phyloP scores from a whole-genome alignment of 768 basidiomycete genomes.

The Podaxis sp. region DNA sequence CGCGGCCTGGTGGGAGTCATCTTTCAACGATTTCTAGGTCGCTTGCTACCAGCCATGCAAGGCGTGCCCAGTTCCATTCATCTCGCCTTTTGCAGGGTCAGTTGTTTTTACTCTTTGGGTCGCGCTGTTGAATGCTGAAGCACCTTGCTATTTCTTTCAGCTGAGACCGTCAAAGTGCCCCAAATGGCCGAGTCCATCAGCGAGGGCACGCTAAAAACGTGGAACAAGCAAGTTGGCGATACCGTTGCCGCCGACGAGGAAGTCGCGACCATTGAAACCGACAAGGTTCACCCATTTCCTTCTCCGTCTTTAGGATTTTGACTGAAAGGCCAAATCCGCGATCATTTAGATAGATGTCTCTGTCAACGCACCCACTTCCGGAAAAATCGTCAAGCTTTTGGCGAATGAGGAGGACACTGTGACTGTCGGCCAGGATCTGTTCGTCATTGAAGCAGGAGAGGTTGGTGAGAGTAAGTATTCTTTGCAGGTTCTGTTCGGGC shows the following conservation, averaged over 20 bases:
- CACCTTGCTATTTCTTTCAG: slow-evolving; percentile 29
- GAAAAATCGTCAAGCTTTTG: slow-evolving; percentile 83
- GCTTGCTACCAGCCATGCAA: slow-evolving; percentile 42
- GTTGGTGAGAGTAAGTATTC: slow-evolving; percentile 43
- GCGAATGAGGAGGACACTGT: slow-evolving; percentile 94
- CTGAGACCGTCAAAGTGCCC: slow-evolving; percentile 91
- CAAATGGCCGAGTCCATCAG: slow-evolving; percentile 99
- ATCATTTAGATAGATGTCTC: slow-evolving; percentile 85
- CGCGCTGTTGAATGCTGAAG: not conserved
- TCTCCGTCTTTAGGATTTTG: not conserved
- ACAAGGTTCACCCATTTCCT: slow-evolving; percentile 65
- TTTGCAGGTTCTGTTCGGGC: not conserved
- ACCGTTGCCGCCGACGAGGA: slow-evolving; percentile 91
- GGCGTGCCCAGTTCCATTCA: slow-evolving; percentile 65
- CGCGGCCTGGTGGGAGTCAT: not conserved
- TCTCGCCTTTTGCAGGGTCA: slow-evolving; percentile 68
- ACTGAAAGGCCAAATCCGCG: slow-evolving; percentile 4
- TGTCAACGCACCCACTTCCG: slow-evolving; percentile 88
- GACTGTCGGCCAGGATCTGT: slow-evolving; percentile 90
- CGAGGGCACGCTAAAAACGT: slow-evolving; percentile 93
- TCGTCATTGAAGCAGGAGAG: slow-evolving; percentile 85
- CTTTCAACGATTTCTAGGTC: slow-evolving; percentile 36
- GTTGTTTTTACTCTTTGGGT: slow-evolving; percentile 18
- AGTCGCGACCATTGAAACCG: slow-evolving; percentile 96
- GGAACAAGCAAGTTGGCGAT: slow-evolving; percentile 93